Evolutionary conservation across 495 filamentous ascomycete genomes (phyloP).

Genomic region (Sabuloglossum arenarium): DNA sequence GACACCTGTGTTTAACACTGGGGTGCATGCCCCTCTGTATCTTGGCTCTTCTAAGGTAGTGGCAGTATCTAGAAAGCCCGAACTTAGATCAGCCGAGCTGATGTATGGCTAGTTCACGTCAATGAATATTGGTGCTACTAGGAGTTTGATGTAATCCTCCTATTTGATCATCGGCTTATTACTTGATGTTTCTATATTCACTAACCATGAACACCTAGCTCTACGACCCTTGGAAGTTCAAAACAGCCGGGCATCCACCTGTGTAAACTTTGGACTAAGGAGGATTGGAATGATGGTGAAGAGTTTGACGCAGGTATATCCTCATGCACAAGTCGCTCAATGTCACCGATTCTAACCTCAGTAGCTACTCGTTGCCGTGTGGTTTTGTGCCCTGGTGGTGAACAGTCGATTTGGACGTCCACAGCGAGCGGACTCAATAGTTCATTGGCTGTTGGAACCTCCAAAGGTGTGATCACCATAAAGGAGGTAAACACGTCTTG

Average conservation of each 20-base stretch:
- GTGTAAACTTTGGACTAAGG: background rate
- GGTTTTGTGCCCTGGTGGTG: background rate
- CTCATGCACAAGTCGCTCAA: background rate
- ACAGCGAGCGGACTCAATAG: background rate
- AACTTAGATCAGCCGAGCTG: background rate
- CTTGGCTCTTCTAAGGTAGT: background rate
- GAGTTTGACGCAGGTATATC: background rate
- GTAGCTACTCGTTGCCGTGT: background rate
- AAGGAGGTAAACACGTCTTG: background rate
- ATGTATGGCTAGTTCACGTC: background rate
- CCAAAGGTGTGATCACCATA: background rate
- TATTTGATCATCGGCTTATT: background rate
- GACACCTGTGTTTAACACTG: too few species aligned
- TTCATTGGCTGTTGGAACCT: background rate
- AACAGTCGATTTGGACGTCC: constrained; percentile 1
- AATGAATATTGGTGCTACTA: background rate
- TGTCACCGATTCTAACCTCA: background rate
- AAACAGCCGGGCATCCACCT: background rate
- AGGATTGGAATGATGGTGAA: background rate
- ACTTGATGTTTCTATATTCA: background rate
- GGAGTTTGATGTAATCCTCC: background rate
- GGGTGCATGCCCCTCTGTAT: background rate
- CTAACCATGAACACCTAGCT: background rate
- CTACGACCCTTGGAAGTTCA: background rate
- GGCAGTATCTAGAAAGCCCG: background rate